Evolutionary conservation across 805 yeast species (phyloP).

Genomic region (Millerozyma miso): DNA sequence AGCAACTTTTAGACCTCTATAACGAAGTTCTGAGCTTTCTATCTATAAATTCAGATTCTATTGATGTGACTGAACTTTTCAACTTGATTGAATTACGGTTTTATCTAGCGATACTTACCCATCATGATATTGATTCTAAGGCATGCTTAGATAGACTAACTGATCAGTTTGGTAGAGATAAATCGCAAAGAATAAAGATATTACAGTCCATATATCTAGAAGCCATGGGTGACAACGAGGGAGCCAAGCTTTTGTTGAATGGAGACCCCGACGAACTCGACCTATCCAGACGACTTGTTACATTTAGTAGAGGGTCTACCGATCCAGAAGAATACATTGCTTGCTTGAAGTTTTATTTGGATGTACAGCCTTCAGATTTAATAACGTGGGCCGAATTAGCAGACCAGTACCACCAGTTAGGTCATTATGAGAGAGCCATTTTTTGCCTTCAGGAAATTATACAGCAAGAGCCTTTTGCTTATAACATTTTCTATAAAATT

Average conservation of each 20-base stretch:
- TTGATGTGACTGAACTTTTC: conserved; percentile 47
- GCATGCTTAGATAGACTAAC: conserved; percentile 55
- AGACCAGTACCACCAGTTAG: conserved; percentile 53
- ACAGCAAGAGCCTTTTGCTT: conserved; percentile 64
- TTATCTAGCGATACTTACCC: conserved; percentile 54
- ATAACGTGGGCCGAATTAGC: conserved; percentile 78
- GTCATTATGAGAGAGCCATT: conserved; percentile 65
- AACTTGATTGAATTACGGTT: conserved; percentile 69
- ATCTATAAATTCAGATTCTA: conserved; percentile 20
- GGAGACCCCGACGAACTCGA: conserved; percentile 31
- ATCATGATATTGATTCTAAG: conserved; percentile 70
- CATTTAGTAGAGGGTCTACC: conserved; percentile 24
- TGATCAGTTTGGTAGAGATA: conserved; percentile 56
- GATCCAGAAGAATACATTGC: conserved; percentile 44
- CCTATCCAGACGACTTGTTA: conserved; percentile 34
- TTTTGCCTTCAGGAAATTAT: conserved; percentile 69
- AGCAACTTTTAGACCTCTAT: conserved; percentile 34
- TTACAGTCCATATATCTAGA: conserved; percentile 56
- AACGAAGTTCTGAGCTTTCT: conserved; percentile 38
- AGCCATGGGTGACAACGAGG: conserved; percentile 39
- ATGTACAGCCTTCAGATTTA: conserved; percentile 67
- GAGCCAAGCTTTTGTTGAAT: conserved; percentile 26
- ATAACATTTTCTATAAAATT: conserved; percentile 57
- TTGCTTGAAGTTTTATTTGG: conserved; percentile 51
- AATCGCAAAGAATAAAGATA: conserved; percentile 52